Conservation (phyloP, 352 stramenopile species). For the Plasmopara viticola region DNA sequence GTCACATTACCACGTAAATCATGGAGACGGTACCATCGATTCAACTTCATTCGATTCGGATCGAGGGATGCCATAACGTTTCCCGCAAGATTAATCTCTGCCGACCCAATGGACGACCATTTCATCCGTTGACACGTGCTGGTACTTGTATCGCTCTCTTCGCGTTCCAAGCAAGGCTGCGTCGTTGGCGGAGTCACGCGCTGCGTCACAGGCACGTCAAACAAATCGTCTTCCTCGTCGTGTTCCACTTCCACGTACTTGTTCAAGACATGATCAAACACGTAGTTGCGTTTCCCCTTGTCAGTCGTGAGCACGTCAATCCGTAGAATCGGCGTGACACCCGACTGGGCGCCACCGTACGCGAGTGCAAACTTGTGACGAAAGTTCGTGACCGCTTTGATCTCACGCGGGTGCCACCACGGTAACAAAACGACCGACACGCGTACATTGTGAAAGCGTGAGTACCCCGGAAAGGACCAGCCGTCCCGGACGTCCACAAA, state of each 20-base stretch:
- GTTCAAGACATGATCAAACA: conserved; percentile 81
- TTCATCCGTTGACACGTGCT: conserved; percentile 38
- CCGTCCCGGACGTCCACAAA: conserved; percentile 80
- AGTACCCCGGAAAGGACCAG: conserved; percentile 78
- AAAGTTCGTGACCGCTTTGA: conserved; percentile 60
- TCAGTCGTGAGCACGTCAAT: conserved; percentile 69
- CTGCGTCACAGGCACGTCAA: conserved; percentile 20
- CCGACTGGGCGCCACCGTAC: conserved; percentile 80
- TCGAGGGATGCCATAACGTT: conserved; percentile 78
- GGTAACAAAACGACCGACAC: conserved; percentile 79
- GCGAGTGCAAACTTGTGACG: conserved; percentile 75
- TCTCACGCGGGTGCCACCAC: conserved; percentile 81
- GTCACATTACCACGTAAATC: conserved; percentile 74
- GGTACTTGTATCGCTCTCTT: conserved; percentile 40
- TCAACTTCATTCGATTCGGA: conserved; percentile 55
- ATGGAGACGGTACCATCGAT: conserved; percentile 79
- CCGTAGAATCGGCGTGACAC: conserved; percentile 78
- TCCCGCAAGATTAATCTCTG: conserved; percentile 79
- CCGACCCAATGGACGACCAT: conserved; percentile 71
- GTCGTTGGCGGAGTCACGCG: conserved; percentile 20
- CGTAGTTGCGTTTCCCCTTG: conserved; percentile 69
- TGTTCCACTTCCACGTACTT: conserved; percentile 84
- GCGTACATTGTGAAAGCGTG: conserved; percentile 79
- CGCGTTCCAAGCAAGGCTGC: conserved; percentile 24
- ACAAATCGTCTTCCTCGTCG: conserved; percentile 44